These are phyloP conservation scores for Gracilaria gracilis DNA, from an alignment of 23 red algal species.

Conservation along the genomic window DNA sequence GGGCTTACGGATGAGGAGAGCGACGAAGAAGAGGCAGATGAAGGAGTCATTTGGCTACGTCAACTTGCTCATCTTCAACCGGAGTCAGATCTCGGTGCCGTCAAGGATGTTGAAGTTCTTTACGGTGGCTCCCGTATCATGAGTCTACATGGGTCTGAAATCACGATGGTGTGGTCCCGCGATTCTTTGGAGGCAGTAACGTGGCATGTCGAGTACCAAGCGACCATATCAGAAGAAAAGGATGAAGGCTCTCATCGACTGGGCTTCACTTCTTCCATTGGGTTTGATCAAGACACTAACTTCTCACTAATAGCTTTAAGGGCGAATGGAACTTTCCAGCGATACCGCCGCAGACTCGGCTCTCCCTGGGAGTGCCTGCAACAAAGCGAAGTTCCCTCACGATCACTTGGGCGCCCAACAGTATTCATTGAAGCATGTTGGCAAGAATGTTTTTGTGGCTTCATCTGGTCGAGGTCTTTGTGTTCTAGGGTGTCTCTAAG, in stretches of 20 bases:
- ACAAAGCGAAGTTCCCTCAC: constrained; percentile 32
- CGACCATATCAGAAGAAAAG: background rate
- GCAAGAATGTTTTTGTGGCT: constrained; percentile 39
- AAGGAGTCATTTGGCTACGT: constrained; percentile 46
- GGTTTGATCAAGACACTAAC: constrained; percentile 55
- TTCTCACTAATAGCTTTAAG: constrained; percentile 29
- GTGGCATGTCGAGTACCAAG: constrained; percentile 42
- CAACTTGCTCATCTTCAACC: constrained; percentile 45
- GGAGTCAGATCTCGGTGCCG: constrained; percentile 18
- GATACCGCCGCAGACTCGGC: constrained; percentile 47
- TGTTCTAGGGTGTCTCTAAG: constrained; percentile 36
- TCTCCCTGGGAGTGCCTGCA: constrained; percentile 61
- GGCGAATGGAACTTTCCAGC: constrained; percentile 31
- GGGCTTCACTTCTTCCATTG: constrained; percentile 31
- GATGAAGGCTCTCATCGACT: background rate
- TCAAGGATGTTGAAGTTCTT: constrained; percentile 39
- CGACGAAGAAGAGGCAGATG: constrained; percentile 48
- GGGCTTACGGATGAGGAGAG: background rate
- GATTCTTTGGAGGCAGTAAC: constrained; percentile 11
- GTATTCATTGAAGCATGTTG: constrained; percentile 44
- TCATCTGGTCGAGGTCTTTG: constrained; percentile 46
- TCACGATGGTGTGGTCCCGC: constrained; percentile 53
- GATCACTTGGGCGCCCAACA: constrained; percentile 13
- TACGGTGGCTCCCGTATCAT: constrained; percentile 42
- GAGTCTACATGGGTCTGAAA: constrained; percentile 29